These are phyloP conservation scores for Physaria fendleri DNA, from an alignment of 345 rosid species.

Conservation along the genomic window DNA sequence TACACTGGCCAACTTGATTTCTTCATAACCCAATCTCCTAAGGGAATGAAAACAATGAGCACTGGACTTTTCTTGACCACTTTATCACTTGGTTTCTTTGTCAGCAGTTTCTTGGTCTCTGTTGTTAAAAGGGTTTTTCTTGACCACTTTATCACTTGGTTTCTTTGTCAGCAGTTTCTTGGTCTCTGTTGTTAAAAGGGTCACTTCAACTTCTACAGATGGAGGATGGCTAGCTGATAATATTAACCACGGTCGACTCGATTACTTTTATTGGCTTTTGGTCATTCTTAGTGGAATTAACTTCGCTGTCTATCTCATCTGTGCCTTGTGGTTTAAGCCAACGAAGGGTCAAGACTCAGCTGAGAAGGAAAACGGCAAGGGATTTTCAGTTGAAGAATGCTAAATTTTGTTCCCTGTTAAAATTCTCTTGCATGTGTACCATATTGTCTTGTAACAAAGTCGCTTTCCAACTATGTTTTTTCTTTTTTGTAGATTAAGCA, in stretches of 20 bases:
- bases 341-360: constrained; percentile 28
- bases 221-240: constrained; percentile 47
- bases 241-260: constrained; percentile 45
- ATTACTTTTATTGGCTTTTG: constrained; percentile 45
- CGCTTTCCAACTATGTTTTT: neutral
- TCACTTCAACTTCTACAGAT: constrained; percentile 22
- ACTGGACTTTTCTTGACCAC: constrained; percentile 61
- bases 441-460: constrained; percentile 6
- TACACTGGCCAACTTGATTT: constrained; percentile 71
- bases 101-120: constrained; percentile 53
- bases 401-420: neutral
- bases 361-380: constrained; percentile 22
- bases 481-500: constrained; percentile 1
- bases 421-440: neutral
- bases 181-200: constrained; percentile 40
- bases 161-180: constrained; percentile 57
- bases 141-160: constrained; percentile 55
- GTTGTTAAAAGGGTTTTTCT: constrained; percentile 35
- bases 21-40: constrained; percentile 62
- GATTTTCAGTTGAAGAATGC: constrained; percentile 28
- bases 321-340: constrained; percentile 39
- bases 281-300: constrained; percentile 38
- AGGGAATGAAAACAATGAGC: constrained; percentile 70
- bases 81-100: constrained; percentile 54
- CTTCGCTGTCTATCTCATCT: constrained; percentile 31